Evolutionary conservation across 192 early-diverging fungal genomes (phyloP), one percentile per base, ranked within the genome.

Genomic region (Umbelopsis sp.): DNA sequence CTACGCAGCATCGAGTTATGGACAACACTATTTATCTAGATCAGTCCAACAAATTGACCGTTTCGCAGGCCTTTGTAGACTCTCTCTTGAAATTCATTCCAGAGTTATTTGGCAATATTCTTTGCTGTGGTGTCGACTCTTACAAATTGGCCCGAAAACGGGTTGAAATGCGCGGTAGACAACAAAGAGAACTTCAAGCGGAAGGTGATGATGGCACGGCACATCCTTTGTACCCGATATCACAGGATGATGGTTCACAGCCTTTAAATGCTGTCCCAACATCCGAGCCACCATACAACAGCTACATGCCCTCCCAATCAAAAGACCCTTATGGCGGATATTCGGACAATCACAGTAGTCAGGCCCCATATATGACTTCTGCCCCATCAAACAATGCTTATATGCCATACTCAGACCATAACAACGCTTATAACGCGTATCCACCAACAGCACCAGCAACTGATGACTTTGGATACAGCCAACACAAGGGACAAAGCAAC

Each of bases 91-190:
- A 45, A 2, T 80, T 75, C 45, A 71, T 80, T 14, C 78, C 78
- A 29, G 71, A 80, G 32, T 76, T 80, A 59, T 36, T 80, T 11
- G 21, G 50, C 1, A 69, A 67, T 16, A 45, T 73, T 0, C 31
- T 80, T 6, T 75, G 73, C 25, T 80, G 78, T 66, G 74, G 78
- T 20, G 17, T 66, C 2, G 78, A 80, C 38, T 75, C 74, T 12
- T 72, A 45, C 29, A 56, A 47, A 47, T 53, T 80, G 32, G 71
- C 67, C n/a, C 38, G 66, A 31, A 80, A 80, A 36, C 74, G 78
- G 7, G 54, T 56, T 11, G 73, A 70, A 68, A 50, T 76, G 17
- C 65, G 53, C 26, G 49, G 45, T 6, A 49, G 75, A 14, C 68
- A 62, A 26, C 34, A 62, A 22, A 51, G 66, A 49, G 66, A 69